Evolutionary conservation across 2,329 filamentous ascomycete species (phyloP).

Genomic region (Emmonsiellopsis sp.): DNA sequence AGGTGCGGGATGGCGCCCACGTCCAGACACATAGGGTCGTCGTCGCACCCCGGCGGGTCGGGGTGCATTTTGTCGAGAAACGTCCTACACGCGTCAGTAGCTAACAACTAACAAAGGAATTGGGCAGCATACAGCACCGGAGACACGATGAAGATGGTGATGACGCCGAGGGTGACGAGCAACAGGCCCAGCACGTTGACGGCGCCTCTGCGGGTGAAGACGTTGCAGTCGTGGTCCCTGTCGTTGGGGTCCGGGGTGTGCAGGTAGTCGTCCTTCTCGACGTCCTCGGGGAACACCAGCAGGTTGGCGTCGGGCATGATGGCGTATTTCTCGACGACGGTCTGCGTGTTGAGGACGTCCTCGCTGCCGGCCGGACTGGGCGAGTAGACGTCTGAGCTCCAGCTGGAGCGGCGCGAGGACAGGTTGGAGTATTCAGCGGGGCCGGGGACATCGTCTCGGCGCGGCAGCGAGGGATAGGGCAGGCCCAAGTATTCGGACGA

Average conservation of each 20-base stretch:
- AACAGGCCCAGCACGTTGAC: slow-evolving; percentile 55
- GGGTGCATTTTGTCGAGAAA: slow-evolving; percentile 42
- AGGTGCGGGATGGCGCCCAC: slow-evolving; percentile 43
- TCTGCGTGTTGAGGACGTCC: slow-evolving; percentile 59
- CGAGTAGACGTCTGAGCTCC: slow-evolving; percentile 48
- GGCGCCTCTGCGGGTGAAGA: slow-evolving; percentile 55
- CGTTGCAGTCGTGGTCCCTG: slow-evolving; percentile 51
- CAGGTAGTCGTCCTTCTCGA: slow-evolving; percentile 63
- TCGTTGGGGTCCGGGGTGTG: slow-evolving; percentile 62
- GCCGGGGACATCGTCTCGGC: background rate
- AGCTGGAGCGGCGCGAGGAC: slow-evolving; percentile 55
- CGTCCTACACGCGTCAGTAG: slow-evolving; percentile 35
- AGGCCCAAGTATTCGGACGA: background rate
- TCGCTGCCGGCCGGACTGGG: slow-evolving; percentile 53
- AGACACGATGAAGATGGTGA: slow-evolving; percentile 60
- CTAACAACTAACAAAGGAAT: background rate
- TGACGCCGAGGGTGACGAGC: slow-evolving; percentile 50
- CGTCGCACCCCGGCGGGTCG: slow-evolving; percentile 20
- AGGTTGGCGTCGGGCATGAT: slow-evolving; percentile 59
- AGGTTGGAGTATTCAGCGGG: slow-evolving; percentile 34
- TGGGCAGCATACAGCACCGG: slow-evolving; percentile 51
- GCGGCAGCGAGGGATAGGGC: background rate
- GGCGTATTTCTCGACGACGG: slow-evolving; percentile 64
- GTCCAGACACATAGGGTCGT: slow-evolving; percentile 40
- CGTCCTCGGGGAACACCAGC: slow-evolving; percentile 60